Base-by-base conservation (phyloP, 257 asterid genomes). In the Solanum chilense region DNA sequence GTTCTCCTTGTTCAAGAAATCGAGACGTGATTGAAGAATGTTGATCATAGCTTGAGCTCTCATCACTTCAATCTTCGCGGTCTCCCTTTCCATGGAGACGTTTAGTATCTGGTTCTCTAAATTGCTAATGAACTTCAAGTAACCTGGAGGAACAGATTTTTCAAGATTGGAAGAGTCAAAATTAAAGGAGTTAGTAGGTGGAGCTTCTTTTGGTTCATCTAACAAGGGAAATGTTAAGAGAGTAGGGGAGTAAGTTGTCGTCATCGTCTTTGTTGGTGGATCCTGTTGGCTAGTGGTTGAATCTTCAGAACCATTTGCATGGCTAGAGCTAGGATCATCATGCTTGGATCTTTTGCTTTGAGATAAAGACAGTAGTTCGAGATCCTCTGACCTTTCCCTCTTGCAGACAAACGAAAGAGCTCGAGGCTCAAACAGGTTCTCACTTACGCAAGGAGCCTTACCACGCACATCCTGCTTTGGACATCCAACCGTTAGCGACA, bases 81-180 rank as follows among this genome's bases (percentile, higher is more conserved):
- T 94, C 91, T 97, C 99, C 89, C 98, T 87, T 88, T 95, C 99
- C 98, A 94, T 94, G 74, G 99, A 93, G 10, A 94, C 95, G 29
- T 94, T 95, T 41, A 95, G 90, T 64, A 95, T 93, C 94, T 94
- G 98, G 20, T 90, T 93, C 93, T 97, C 99, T 5, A 97, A 90
- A 74, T 95, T 94, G 92, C 93, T 93, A 83, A 97, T 97, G 64
- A 95, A 97, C 83, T 95, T 97, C 89, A 95, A 58, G 88, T 95
- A 97, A 12, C 98, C 99, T 9, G 99, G 99, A 4, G 99, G 99
- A 33, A 97, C 99, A 1, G 98, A 95, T 68, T 93, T 97, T 94
- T 97, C 99, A 1, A 95, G 95, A 83, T 95, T 97, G 84, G 99
- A 95, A 21, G 99, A 94, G 86, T 97, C 99, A 12, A 95, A 93